Evolutionary conservation across 306 rosid genomes (phyloP).

Genomic region (Vachellia collinsii): DNA sequence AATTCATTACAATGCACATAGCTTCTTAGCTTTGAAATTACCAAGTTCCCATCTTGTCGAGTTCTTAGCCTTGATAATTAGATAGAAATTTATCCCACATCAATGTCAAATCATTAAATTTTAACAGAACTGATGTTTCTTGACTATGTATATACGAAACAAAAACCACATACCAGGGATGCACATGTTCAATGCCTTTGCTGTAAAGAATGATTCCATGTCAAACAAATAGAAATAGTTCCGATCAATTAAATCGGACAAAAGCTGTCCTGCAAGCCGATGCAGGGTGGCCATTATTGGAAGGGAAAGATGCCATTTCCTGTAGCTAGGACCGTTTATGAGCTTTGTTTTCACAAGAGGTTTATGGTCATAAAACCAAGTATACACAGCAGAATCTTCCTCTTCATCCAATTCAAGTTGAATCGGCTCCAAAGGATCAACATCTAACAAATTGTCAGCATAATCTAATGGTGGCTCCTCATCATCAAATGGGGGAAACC

Average conservation of each 20-base stretch:
- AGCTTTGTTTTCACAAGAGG: slow-evolving; percentile 98
- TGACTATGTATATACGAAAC: not conserved
- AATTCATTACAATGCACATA: slow-evolving; percentile 10
- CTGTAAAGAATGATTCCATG: slow-evolving; percentile 99
- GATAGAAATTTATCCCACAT: not conserved
- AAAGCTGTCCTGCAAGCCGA: slow-evolving; percentile 96
- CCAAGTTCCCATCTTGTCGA: slow-evolving; percentile 2
- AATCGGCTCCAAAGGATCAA: slow-evolving; percentile 98
- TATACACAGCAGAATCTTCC: slow-evolving; percentile 95
- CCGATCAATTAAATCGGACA: slow-evolving; percentile 92
- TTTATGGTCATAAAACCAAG: slow-evolving; percentile 98
- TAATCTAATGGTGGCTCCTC: slow-evolving; percentile 98
- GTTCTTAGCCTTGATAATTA: not conserved
- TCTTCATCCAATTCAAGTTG: slow-evolving; percentile 97
- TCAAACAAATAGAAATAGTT: slow-evolving; percentile 97
- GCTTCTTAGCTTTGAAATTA: not conserved
- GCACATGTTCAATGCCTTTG: slow-evolving; percentile 98
- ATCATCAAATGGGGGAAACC: slow-evolving; percentile 99
- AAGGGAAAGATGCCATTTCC: slow-evolving; percentile 99
- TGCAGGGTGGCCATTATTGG: slow-evolving; percentile 99
- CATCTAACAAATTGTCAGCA: slow-evolving; percentile 96
- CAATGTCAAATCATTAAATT: slow-evolving; percentile 1
- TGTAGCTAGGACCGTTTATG: slow-evolving; percentile 96
- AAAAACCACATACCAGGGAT: slow-evolving; percentile 71
- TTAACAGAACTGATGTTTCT: not conserved